These are phyloP conservation scores for Geotrichum citri-aurantii DNA, from an alignment of 1,139 yeast genomes.

Conservation along the genomic window DNA sequence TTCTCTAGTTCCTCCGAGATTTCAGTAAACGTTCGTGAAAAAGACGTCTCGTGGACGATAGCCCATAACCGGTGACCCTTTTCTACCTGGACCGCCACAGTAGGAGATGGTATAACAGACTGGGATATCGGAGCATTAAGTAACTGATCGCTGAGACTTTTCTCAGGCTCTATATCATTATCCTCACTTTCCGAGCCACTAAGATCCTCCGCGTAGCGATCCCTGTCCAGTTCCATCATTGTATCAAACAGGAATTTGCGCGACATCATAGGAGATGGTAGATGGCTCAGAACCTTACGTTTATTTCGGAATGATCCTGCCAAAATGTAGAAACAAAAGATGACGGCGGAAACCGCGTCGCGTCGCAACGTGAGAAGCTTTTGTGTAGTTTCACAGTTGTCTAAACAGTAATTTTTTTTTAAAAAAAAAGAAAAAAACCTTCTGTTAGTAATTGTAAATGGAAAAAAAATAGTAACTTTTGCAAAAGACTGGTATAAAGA, in stretches of 20 bases:
- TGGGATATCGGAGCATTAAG: background rate
- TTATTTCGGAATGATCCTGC: conserved; percentile 41
- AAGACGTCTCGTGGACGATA: conserved; percentile 46
- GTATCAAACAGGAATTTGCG: conserved; percentile 43
- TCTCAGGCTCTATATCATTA: conserved; percentile 3
- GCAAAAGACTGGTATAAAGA: background rate
- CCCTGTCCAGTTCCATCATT: conserved; percentile 33
- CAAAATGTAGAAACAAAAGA: conserved; percentile 40
- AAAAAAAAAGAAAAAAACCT: background rate
- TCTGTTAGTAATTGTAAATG: too few relatives aligned
- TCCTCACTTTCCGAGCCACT: background rate
- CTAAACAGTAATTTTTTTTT: conserved; percentile 16
- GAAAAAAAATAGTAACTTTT: background rate
- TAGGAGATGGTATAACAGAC: background rate
- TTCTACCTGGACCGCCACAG: background rate
- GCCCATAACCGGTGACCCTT: conserved; percentile 37
- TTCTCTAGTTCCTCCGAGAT: conserved; percentile 42
- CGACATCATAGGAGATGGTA: conserved; percentile 43
- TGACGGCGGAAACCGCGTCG: conserved; percentile 45
- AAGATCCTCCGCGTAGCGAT: conserved; percentile 19
- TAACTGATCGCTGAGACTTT: background rate
- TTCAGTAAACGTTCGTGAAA: conserved; percentile 45
- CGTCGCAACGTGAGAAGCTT: conserved; percentile 42
- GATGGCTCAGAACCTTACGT: conserved; percentile 39
- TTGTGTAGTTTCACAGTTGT: conserved; percentile 36